phyloP scores from a whole-genome alignment of 2,329 filamentous ascomycete genomes.

The Grosmannia clavigera region DNA sequence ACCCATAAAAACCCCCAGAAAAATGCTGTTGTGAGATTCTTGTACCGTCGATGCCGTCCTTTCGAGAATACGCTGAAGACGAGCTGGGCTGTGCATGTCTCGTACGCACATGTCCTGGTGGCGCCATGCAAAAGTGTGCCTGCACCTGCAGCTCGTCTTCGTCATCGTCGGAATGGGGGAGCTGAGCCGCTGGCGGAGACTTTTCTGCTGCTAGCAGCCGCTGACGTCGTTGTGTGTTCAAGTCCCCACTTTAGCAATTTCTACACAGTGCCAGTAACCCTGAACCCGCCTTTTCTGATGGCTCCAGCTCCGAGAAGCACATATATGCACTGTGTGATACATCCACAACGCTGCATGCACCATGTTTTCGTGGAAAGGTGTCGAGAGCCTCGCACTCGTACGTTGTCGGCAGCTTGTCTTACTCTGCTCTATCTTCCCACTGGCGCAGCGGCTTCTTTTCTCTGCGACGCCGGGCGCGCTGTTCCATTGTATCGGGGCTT shows the following conservation, averaged over 20 bases:
- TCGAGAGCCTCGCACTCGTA: background rate
- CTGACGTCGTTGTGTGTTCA: too few relatives aligned
- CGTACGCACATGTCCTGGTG: too few relatives aligned
- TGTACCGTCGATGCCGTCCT: too few relatives aligned
- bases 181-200: too few relatives aligned
- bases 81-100: too few relatives aligned
- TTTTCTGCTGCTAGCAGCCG: too few relatives aligned
- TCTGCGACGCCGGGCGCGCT: background rate
- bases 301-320: background rate
- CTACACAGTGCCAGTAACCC: too few relatives aligned
- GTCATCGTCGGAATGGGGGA: too few relatives aligned
- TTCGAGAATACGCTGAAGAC: too few relatives aligned
- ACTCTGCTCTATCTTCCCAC: background rate
- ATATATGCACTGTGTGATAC: background rate
- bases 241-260: background rate
- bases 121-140: too few relatives aligned
- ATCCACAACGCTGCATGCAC: background rate
- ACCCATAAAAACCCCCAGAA: background rate
- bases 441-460: background rate
- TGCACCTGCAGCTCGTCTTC: too few relatives aligned
- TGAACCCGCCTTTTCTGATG: background rate
- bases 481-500: background rate
- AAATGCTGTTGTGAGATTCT: background rate
- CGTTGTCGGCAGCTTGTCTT: background rate
- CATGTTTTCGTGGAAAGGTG: background rate